Conservation (phyloP, 1,284 basidiomycete species). For the Schizopora paradoxa region DNA sequence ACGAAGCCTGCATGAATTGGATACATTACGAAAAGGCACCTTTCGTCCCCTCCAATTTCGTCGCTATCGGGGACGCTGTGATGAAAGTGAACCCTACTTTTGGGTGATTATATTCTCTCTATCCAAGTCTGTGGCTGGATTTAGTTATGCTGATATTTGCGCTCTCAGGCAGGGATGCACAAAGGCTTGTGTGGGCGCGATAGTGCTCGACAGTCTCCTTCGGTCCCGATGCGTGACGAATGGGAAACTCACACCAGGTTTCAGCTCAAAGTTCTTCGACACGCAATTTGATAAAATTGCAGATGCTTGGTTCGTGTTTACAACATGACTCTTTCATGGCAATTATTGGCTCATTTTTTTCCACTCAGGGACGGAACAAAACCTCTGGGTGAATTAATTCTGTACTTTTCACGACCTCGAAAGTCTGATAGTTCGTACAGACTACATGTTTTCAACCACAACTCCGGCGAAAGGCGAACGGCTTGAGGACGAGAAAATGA, state of each 20-base stretch:
- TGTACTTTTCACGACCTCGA: no score
- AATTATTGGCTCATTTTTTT: neutral
- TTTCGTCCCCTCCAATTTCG: conserved; percentile 16
- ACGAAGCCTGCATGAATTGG: conserved; percentile 6
- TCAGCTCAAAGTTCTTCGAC: conserved; percentile 15
- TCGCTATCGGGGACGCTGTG: conserved; percentile 16
- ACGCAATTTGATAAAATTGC: conserved; percentile 3
- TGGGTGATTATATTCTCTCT: conserved; percentile 8
- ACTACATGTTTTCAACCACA: conserved; percentile 16
- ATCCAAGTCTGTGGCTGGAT: neutral
- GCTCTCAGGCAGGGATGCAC: conserved; percentile 13
- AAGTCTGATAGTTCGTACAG: no score
- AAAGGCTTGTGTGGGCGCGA: conserved; percentile 16
- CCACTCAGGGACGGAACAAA: conserved; percentile 7
- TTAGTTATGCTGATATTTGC: neutral
- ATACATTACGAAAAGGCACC: conserved; percentile 8
- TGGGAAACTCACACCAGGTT: conserved; percentile 3
- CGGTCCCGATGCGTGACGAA: neutral
- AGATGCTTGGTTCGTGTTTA: conserved; percentile 4
- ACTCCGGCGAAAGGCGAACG: conserved; percentile 15
- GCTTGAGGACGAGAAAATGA: conserved; percentile 8
- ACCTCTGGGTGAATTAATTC: neutral
- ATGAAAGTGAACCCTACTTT: conserved; percentile 16
- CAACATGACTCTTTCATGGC: neutral
- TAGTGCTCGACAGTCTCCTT: conserved; percentile 12